Conservation (phyloP, 352 stramenopile species). For the Phytophthora fragariaefolia region DNA sequence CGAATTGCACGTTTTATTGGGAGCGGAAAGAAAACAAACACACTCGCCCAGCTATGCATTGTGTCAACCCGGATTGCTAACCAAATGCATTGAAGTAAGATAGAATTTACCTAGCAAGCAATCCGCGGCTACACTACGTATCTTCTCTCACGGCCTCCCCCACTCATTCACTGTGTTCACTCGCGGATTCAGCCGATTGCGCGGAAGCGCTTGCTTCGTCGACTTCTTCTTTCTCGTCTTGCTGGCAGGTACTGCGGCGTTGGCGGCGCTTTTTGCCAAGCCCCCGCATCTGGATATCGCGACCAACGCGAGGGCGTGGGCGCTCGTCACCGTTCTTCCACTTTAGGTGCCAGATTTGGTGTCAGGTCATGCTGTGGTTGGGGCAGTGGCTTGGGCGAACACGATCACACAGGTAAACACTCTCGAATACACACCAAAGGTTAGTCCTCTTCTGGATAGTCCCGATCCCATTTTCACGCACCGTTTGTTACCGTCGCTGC, state of each 20-base stretch:
- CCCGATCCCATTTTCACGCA: neutral
- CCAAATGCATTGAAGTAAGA: neutral
- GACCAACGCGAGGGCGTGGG: neutral
- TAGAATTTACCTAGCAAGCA: too few species aligned
- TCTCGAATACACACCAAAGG: neutral
- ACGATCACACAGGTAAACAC: slow-evolving; percentile 15
- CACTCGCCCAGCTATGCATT: neutral
- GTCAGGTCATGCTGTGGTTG: slow-evolving; percentile 12
- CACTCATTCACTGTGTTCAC: too few species aligned
- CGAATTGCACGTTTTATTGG: neutral
- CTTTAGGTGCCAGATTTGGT: slow-evolving; percentile 17
- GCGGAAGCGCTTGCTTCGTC: neutral
- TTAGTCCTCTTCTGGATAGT: neutral
- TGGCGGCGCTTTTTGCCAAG: slow-evolving; percentile 1
- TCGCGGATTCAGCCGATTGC: neutral
- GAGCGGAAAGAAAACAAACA: neutral
- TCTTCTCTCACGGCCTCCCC: too few species aligned
- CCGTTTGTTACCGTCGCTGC: slow-evolving; percentile 3
- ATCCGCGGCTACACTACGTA: neutral
- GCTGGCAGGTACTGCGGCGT: too few species aligned
- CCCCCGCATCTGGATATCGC: slow-evolving; percentile 10
- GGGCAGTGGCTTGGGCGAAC: slow-evolving; percentile 1
- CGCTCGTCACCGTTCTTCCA: slow-evolving; percentile 12
- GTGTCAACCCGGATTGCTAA: too few species aligned
- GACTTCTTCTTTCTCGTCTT: too few species aligned